Evolutionary conservation across 2,329 filamentous ascomycete genomes (phyloP).

Genomic region (Nakataea oryzae): DNA sequence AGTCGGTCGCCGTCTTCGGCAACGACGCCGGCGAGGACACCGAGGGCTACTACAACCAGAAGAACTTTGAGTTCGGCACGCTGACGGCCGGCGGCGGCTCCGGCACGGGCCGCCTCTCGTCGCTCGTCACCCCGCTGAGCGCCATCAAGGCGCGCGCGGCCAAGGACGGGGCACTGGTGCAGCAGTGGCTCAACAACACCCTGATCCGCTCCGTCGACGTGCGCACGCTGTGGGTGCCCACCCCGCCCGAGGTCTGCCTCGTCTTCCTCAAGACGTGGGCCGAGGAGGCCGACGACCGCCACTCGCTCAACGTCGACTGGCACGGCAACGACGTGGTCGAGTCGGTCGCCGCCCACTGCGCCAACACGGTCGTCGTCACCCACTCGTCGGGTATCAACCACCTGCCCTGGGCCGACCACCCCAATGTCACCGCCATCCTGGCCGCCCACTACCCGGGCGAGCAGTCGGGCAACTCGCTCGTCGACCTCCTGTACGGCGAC

Average conservation of each 20-base stretch:
- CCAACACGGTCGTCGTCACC: slow-evolving; percentile 41
- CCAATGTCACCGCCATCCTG: slow-evolving; percentile 53
- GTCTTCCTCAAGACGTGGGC: slow-evolving; percentile 54
- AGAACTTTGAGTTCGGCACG: slow-evolving; percentile 49
- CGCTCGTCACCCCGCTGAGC: slow-evolving; percentile 35
- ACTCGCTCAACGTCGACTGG: slow-evolving; percentile 57
- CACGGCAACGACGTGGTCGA: slow-evolving; percentile 38
- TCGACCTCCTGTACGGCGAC: slow-evolving; percentile 51
- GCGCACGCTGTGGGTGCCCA: slow-evolving; percentile 32
- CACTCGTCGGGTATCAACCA: slow-evolving; percentile 53
- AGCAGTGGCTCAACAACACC: slow-evolving; percentile 34
- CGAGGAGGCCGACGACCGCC: slow-evolving; percentile 64
- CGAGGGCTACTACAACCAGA: slow-evolving; percentile 54
- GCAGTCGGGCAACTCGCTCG: slow-evolving; percentile 49
- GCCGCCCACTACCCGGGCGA: slow-evolving; percentile 51
- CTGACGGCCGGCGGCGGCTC: slow-evolving; percentile 51
- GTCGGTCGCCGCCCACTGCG: slow-evolving; percentile 31
- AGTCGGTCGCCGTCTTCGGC: slow-evolving; percentile 46
- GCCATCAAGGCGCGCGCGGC: slow-evolving; percentile 41
- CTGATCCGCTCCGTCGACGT: slow-evolving; percentile 23
- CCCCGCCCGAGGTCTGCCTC: slow-evolving; percentile 54
- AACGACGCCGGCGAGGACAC: slow-evolving; percentile 55
- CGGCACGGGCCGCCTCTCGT: slow-evolving; percentile 37
- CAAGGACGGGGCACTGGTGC: slow-evolving; percentile 44
- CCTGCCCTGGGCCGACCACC: slow-evolving; percentile 44